Conservation (phyloP, 306 rosid genomes). For the Lagenaria siceraria region DNA sequence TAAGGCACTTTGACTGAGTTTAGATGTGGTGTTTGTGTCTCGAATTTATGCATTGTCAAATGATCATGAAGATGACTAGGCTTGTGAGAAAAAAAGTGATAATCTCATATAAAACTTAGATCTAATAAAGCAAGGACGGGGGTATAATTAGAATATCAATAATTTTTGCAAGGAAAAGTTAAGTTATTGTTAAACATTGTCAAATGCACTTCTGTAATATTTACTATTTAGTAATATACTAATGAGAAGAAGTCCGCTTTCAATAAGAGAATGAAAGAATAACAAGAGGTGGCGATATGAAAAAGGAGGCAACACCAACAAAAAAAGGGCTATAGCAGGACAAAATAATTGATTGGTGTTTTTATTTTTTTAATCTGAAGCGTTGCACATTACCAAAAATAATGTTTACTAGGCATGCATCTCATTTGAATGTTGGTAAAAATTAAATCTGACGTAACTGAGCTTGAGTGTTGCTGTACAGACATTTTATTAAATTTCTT, state of each 20-base stretch:
- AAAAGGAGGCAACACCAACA: not conserved
- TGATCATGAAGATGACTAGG: not conserved
- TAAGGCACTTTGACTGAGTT: not conserved
- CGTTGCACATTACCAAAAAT: not conserved
- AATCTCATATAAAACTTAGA: not conserved
- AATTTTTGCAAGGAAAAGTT: not conserved
- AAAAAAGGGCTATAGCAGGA: not conserved
- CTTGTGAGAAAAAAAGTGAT: not conserved
- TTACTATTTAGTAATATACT: not conserved
- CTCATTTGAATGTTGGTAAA: not conserved
- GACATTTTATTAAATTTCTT: not conserved
- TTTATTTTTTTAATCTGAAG: not conserved
- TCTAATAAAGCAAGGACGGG: not conserved
- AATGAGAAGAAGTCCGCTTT: not conserved
- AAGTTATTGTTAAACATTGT: not conserved
- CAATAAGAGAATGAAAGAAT: not conserved
- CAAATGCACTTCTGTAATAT: not conserved
- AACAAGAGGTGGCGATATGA: not conserved
- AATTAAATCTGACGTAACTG: not conserved
- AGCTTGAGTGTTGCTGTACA: not conserved
- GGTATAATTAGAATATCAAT: not conserved
- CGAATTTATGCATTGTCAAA: not conserved
- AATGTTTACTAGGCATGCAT: not conserved
- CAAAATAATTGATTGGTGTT: not conserved
- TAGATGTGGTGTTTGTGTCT: not conserved